These are phyloP conservation scores for Pseudisothecium myosuroides DNA, from an alignment of 225 moss, liverwort and hornwort genomes.

Conservation along the genomic window DNA sequence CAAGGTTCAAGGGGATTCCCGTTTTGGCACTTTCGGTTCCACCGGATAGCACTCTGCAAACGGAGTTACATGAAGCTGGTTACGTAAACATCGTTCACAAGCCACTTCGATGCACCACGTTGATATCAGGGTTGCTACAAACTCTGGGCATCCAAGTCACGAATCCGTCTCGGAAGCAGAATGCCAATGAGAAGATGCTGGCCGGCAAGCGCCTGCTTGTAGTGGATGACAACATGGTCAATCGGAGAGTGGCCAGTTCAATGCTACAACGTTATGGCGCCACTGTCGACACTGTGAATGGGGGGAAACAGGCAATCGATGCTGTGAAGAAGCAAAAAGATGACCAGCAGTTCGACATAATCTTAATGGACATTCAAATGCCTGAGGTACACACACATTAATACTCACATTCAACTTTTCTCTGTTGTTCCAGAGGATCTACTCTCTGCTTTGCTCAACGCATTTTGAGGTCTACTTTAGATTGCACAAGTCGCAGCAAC, in stretches of 20 bases:
- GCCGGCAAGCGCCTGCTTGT: conserved; percentile 60
- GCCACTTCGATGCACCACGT: conserved; percentile 68
- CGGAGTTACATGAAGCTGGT: conserved; percentile 51
- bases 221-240: conserved; percentile 90
- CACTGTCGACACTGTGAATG: conserved; percentile 45
- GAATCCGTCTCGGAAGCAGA: conserved; percentile 23
- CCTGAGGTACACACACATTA: conserved; percentile 47
- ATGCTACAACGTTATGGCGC: conserved; percentile 78
- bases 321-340: conserved; percentile 44
- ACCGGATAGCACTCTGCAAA: conserved; percentile 22
- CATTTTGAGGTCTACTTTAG: neutral
- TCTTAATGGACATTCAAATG: conserved; percentile 98
- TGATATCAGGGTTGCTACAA: conserved; percentile 57
- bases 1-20: conserved; percentile 21
- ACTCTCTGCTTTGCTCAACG: neutral
- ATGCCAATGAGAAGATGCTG: conserved; percentile 33
- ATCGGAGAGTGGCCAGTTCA: conserved; percentile 72
- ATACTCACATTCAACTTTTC: neutral
- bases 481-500: neutral
- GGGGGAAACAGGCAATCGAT: conserved; percentile 56
- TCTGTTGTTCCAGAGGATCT: neutral
- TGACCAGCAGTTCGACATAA: conserved; percentile 52
- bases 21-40: conserved; percentile 63
- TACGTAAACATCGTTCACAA: conserved; percentile 58
- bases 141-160: conserved; percentile 46